Evolutionary conservation across 1,139 yeast genomes (phyloP), one percentile per base, ranked within the genome.

Genomic region (Geotrichum cucujoidarum): DNA sequence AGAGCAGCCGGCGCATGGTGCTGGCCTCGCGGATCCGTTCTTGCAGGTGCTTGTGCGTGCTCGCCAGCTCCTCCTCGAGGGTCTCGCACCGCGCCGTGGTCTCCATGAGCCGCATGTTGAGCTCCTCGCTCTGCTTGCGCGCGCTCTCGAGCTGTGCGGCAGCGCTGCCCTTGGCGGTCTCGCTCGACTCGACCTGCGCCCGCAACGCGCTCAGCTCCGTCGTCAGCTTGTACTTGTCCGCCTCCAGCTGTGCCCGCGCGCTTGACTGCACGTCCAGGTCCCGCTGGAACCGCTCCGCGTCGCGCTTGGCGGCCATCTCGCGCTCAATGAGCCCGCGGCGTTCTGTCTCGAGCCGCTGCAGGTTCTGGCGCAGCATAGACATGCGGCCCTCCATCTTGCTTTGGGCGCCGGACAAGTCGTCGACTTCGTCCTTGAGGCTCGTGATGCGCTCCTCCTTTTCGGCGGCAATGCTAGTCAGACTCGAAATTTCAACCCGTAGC

Each of bases 11-110:
- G 55, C 94, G 75, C 67, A 88, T 76, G 0, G 89, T 80, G 2
- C 81, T 72, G 0, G 88, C 74, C 65, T 92, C 97, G 43, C 90
- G 72, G 0, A 83, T 79, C 54, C 95, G 77, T 56, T 89, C 96
- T 59, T 83, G 92, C 7, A 90, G 67, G 63, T 81, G 72, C 37
- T 77, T 75, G 53, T 87, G 76, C 3, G 87, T 72, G 51, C 89
- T 97, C 8, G 77, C 71, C 14, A 90, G 67, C 59, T 90, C 96
- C 52, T 87, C 95, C 56, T 86, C 90, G 44, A 89, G 65, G 2
- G 80, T 75, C 50, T 86, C 92, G 29, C 77, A 71, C 53, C 77
- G 75, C 47, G 72, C 71, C 31, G 74, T 73, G 3, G 81, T 71
- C 58, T 90, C 97, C 54, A 77, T 77, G 31, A 82, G 67, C 47